Conservation (phyloP, 805 yeast species). For the Scheffersomyces amazonensis region DNA sequence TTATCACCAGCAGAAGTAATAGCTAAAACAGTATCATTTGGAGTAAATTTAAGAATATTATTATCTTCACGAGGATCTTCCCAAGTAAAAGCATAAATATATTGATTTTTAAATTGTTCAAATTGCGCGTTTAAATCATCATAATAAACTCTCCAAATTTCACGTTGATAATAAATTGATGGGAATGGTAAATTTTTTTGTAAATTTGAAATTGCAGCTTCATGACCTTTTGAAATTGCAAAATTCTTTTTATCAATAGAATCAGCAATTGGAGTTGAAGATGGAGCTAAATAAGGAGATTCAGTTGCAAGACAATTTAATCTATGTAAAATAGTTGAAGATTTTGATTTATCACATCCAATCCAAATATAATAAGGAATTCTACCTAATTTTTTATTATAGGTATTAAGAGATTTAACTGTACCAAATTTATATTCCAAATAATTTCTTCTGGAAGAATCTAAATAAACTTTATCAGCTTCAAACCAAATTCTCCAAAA, state of each 20-base stretch:
- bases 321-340: slow-evolving; percentile 51
- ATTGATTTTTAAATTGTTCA: slow-evolving; percentile 72
- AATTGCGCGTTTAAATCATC: slow-evolving; percentile 68
- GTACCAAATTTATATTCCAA: slow-evolving; percentile 83
- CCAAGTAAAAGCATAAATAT: slow-evolving; percentile 88
- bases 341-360: slow-evolving; percentile 49
- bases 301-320: slow-evolving; percentile 75
- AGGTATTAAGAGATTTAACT: slow-evolving; percentile 65
- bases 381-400: slow-evolving; percentile 62
- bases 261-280: slow-evolving; percentile 17
- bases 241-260: slow-evolving; percentile 9
- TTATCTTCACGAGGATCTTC: slow-evolving; percentile 85
- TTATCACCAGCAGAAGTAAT: slow-evolving; percentile 89
- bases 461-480: slow-evolving; percentile 75
- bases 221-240: slow-evolving; percentile 65
- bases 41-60: slow-evolving; percentile 55
- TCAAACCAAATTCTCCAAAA: slow-evolving; percentile 91
- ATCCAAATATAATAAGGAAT: slow-evolving; percentile 85
- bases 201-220: slow-evolving; percentile 65
- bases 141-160: slow-evolving; percentile 76
- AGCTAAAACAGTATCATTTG: slow-evolving; percentile 72
- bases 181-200: slow-evolving; percentile 73
- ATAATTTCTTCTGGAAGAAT: slow-evolving; percentile 78
- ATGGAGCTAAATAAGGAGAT: slow-evolving; percentile 76
- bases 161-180: slow-evolving; percentile 73